Base-by-base conservation (phyloP, 2,329 filamentous ascomycete genomes). In the Aspergillus pseudonomiae region DNA sequence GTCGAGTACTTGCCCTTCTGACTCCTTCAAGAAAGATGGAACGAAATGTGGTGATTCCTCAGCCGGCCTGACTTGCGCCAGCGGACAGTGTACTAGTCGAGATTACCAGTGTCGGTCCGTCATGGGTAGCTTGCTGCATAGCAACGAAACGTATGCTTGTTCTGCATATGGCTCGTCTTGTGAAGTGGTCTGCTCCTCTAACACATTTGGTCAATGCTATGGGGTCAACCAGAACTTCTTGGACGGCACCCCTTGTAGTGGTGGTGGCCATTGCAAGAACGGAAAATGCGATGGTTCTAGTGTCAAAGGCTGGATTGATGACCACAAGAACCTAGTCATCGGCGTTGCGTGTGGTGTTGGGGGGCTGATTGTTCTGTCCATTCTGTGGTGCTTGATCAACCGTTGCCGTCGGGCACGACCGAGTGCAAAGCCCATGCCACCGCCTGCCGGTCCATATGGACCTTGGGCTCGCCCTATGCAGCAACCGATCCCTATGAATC, bases 51-150 rank as follows among this genome's bases (percentile, higher is more conserved):
- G 92, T 39, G 80, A 82, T 45, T 79, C 46, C 11, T 67, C 57
- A 21, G 70, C 76, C 2, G 86, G 86, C 2, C 85, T 98, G 36
- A 80, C 86, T 36, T 99, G 95, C 75, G 93, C 95, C 34, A 94
- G 91, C 53, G 95, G 95, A 14, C 94, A 98, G 79, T 99, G 95
- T 78, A 99, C 95, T 4, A 95, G 91, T 59, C 89, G 95, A 67
- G 89, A 97, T 77, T 85, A 89, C 73, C 95, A 99, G 80, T 99
- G 95, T 82, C 89, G 90, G 77, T 90, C 88, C 12, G 84, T 96
- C 55, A 91, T 97, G 84, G 93, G 93, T 41, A 87, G 86, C 32
- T 86, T 91, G 65, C 90, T 89, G 0, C 84, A 86, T 62, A 86
- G 85, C 75, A 94, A 93, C 79, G 87, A 92, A 72, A 96, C 93